A percentile compares a stretch with the other conserved stretches of the same genome.
Evolutionary conservation across 2,329 filamentous ascomycete species (phyloP).

Genomic region (Penicillium nordicum): DNA sequence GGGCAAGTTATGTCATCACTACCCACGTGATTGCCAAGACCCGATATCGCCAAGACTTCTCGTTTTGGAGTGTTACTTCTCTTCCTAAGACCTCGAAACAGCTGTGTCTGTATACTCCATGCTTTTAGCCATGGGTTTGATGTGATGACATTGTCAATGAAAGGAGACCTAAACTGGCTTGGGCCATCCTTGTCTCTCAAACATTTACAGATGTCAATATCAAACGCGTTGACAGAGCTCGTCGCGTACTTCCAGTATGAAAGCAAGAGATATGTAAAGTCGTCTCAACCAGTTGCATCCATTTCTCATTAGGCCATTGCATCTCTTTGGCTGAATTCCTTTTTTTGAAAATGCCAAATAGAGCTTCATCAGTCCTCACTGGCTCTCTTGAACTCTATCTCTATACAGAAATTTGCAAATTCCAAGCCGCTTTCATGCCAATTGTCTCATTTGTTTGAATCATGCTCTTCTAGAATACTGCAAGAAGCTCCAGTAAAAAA

Average conservation of each 20-base stretch:
- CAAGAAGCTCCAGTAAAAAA: neutral
- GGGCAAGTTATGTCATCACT: slow-evolving; percentile 3
- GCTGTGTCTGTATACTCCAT: neutral
- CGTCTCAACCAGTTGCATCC: neutral
- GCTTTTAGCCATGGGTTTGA: neutral
- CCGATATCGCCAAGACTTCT: neutral
- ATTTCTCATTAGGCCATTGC: neutral
- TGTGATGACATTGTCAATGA: neutral
- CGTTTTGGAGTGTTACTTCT: neutral
- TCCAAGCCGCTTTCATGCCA: neutral
- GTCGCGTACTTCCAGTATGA: neutral
- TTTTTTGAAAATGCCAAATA: neutral
- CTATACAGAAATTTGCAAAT: neutral
- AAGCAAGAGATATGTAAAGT: neutral
- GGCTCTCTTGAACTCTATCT: neutral
- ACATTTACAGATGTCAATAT: neutral
- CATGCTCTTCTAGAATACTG: neutral
- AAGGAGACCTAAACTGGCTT: neutral
- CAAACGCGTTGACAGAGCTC: neutral
- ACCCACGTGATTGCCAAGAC: neutral
- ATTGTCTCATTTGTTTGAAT: neutral
- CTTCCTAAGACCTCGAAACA: neutral
- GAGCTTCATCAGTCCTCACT: neutral
- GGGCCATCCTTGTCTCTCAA: neutral
- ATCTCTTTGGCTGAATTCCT: neutral